Evolutionary conservation across 495 filamentous ascomycete genomes (phyloP), one percentile per base, ranked within the genome.

Genomic region (Podospora tetraspora): DNA sequence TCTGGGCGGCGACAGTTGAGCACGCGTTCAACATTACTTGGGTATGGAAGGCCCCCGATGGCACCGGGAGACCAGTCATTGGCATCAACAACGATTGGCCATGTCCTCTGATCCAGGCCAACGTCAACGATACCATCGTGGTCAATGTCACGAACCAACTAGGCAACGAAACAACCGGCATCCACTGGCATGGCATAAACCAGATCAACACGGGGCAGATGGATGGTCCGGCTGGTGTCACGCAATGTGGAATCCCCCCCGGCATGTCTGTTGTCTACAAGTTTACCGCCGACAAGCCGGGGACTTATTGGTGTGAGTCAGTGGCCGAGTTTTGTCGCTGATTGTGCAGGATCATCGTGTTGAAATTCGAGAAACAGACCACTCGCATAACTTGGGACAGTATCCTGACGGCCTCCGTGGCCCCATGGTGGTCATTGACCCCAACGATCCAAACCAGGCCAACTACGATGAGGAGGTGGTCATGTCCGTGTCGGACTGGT

Each of bases 151-250:
- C 84, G 69, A 96, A 96, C 77, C 79, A 84, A n/a, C 83, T 96
- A 12, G 89, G 86, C 8, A 89, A 94, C 72, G 80, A 92, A 74
- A 84, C 80, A n/a, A 89, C 90, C 3, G 86, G 85, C 37, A 78
- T 95, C 5, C 92, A 96, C 80, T 96, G 89, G 76, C 92, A 96
- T 75, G 92, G 92, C 22, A 82, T 94, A 73, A 91, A 85, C 75
- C 90, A 92, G 75, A 84, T 89, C 72, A 84, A 82, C 25, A 90
- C 89, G 7, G 86, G 81, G 21, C 76, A 83, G 12, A 94, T 94
- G 92, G 92, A 96, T 73, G 92, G 92, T 0, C 82, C 91, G 7
- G 81, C 84, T 3, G 85, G 86, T 62, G 84, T 86, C 19, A 89
- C 86, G 3, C 91, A 94, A 72, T 95, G 92, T 68, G 83, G 88